Base-by-base conservation (phyloP, 2,329 filamentous ascomycete species). In the Metarhizium guizhouense region DNA sequence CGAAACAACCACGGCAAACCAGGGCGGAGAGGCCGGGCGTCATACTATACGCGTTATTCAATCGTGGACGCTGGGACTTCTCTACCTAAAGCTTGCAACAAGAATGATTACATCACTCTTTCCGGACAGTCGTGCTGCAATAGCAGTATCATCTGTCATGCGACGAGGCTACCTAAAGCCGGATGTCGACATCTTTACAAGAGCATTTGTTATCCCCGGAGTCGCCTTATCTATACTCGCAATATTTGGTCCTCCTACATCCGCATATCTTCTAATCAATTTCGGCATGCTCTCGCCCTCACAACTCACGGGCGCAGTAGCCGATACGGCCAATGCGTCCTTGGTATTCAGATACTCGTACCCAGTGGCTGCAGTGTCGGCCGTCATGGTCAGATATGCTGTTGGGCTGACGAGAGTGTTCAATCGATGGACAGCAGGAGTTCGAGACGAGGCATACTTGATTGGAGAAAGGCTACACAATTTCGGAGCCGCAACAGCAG, bases 381-480 rank as follows among this genome's bases (percentile, higher is more conserved):
- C 79, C 2, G 62, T 81, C 5, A 64, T 70, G 3, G 63, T 75
- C 3, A 69, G 63, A 55, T 69, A 77, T 34, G 67, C 72, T 2
- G 65, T 80, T 65, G 77, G 79, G 11, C 67, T 86, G n/a, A 65
- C 80, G 8, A 72, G 79, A 49, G 80, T 90, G 53, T 80, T 94
- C 53, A 80, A 82, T 50, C 75, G 83, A 20, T 97, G 93, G 92
- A 84, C 88, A 63, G 78, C 85, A 56, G 83, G 86, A 56, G 90
- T 99, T 50, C 79, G 90, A 43, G 95, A 99, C 69, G 95, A 99
- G 72, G 92, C 95, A 0, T 99, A 99, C 69, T 76, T 99, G 48
- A 94, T 97, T 66, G 94, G 94, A 2, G 93, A 99, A 74, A 77
- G 92, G 57, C 72, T 99, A 65, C 95, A 99, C 73, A 99, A 99